These are phyloP conservation scores for Gastrolobium villosum DNA, from an alignment of 306 rosid genomes.

Conservation along the genomic window DNA sequence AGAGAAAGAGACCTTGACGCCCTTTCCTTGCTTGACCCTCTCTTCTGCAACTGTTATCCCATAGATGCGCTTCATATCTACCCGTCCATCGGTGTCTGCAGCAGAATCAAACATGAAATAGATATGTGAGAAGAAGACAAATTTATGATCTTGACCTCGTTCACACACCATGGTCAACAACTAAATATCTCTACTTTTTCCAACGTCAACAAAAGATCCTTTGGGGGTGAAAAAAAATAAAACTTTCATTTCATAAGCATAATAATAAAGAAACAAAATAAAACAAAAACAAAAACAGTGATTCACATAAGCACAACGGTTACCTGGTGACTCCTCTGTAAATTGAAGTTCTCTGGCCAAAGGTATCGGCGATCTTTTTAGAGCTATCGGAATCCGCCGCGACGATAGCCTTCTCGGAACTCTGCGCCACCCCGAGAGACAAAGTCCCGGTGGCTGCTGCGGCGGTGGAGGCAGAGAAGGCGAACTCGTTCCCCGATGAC, in stretches of 20 bases:
- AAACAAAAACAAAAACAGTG: neutral
- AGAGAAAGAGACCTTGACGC: constrained; percentile 83
- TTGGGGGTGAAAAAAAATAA: neutral
- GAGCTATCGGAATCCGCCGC: constrained; percentile 57
- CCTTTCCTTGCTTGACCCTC: constrained; percentile 99
- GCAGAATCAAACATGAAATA: neutral
- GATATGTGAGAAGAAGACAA: constrained; percentile 15
- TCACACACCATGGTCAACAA: constrained; percentile 31
- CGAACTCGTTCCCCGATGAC: constrained; percentile 69
- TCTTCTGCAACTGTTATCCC: constrained; percentile 99
- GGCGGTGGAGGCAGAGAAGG: constrained; percentile 45
- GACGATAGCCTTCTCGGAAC: constrained; percentile 57
- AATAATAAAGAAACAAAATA: neutral
- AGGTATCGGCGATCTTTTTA: constrained; percentile 81
- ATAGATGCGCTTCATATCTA: constrained; percentile 99
- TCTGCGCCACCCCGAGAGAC: constrained; percentile 66
- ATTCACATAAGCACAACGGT: neutral
- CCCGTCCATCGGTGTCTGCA: constrained; percentile 99
- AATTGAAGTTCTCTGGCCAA: constrained; percentile 96
- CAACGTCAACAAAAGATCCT: constrained; percentile 40
- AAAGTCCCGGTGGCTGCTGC: constrained; percentile 53
- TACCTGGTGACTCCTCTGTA: constrained; percentile 99
- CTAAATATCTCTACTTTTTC: constrained; percentile 24
- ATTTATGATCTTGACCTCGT: constrained; percentile 40
- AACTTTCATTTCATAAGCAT: constrained; percentile 20